phyloP scores from a whole-genome alignment of 75 land plant genomes.

The Ceratopteris richardii region DNA sequence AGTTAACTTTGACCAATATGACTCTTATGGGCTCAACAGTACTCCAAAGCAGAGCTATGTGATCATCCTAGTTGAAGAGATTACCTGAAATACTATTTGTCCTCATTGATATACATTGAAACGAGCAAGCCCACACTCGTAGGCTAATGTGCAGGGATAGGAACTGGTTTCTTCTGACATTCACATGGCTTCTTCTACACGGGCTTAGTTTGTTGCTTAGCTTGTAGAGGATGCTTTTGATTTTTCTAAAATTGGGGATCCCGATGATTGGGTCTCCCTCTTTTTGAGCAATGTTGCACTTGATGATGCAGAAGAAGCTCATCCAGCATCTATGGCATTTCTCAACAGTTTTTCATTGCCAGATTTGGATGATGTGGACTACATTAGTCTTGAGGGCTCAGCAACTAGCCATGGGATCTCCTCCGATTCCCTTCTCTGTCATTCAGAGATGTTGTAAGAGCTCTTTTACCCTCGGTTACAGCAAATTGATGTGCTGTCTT shows the following conservation, averaged over 20 bases:
- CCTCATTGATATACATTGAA: too few relatives aligned
- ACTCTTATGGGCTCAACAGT: too few relatives aligned
- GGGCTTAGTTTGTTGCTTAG: background rate
- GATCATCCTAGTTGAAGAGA: too few relatives aligned
- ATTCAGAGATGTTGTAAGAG: background rate
- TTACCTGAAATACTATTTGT: too few relatives aligned
- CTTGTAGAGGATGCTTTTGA: background rate
- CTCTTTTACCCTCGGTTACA: too few relatives aligned
- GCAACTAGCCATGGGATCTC: background rate
- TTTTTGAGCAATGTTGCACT: background rate
- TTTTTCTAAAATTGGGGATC: background rate
- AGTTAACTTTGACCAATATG: too few relatives aligned
- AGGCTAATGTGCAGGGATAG: too few relatives aligned
- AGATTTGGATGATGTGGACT: conserved; percentile 1
- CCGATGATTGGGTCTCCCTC: conserved; percentile 4
- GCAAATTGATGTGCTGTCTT: background rate
- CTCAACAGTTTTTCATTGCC: background rate
- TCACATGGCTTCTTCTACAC: background rate
- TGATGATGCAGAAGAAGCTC: background rate
- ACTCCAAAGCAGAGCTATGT: too few relatives aligned
- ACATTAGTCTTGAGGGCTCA: background rate
- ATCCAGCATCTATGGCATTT: background rate
- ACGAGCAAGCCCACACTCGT: too few relatives aligned
- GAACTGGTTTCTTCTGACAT: too few relatives aligned
- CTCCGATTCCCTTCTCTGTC: background rate